Conservation (phyloP, 495 filamentous ascomycete species). For the Lentithecium fluviatile region DNA sequence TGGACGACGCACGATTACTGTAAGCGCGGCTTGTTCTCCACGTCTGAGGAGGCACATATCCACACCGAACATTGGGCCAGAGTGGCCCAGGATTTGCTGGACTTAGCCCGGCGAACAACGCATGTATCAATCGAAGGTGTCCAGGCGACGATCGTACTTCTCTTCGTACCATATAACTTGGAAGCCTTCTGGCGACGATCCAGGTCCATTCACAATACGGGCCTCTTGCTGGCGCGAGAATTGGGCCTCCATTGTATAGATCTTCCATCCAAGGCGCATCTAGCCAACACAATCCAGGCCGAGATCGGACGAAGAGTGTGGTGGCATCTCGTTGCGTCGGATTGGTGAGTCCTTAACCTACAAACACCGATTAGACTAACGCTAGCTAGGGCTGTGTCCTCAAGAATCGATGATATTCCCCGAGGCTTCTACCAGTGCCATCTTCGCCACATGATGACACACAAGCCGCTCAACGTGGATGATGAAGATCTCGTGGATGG, state of each 20-base stretch:
- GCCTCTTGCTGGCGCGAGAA: constrained; percentile 44
- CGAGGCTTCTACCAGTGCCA: constrained; percentile 48
- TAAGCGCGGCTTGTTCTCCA: constrained; percentile 37
- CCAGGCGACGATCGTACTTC: constrained; percentile 47
- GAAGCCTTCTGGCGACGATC: constrained; percentile 47
- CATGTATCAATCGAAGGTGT: constrained; percentile 46
- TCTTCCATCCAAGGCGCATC: constrained; percentile 33
- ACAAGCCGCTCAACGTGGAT: constrained; percentile 49
- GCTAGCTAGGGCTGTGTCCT: constrained; percentile 40
- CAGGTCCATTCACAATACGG: constrained; percentile 39
- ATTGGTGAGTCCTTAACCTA: constrained; percentile 43
- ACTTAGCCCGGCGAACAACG: constrained; percentile 39
- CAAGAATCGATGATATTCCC: constrained; percentile 42
- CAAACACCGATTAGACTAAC: neutral
- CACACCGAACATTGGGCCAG: constrained; percentile 44
- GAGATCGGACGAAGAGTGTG: constrained; percentile 52
- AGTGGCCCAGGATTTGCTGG: constrained; percentile 45
- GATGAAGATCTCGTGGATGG: constrained; percentile 49
- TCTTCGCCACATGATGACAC: constrained; percentile 48
- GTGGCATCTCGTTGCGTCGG: constrained; percentile 51
- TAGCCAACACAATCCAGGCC: constrained; percentile 34
- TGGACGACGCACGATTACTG: constrained; percentile 39
- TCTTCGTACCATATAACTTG: constrained; percentile 45
- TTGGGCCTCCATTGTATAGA: constrained; percentile 49
- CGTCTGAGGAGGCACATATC: constrained; percentile 39